Evolutionary conservation across 352 stramenopile genomes (phyloP), one percentile per base, ranked within the genome.

Genomic region (Pythium brassicae): DNA sequence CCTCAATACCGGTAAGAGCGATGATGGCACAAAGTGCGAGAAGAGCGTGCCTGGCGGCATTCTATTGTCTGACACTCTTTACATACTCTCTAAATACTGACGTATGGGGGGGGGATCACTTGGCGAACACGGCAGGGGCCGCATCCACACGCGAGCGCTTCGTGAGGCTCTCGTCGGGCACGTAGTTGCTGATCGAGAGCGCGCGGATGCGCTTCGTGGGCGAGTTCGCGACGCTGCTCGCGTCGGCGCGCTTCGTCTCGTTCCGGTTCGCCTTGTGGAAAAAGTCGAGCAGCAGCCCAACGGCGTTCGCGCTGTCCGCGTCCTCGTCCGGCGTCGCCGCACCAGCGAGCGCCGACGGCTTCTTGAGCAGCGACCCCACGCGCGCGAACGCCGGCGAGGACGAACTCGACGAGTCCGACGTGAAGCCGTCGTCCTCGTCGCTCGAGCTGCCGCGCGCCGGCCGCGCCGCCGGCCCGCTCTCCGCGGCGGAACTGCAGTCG

Each of bases 261-360:
- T 83, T 83, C 12, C 77, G 74, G 64, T 83, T 89, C 34, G 81
- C 81, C 61, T 87, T 92, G 69, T 92, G 87, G 55, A 89, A 89
- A 49, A 92, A 92, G 56, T 89, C 81, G 14, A 92, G 59, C 20
- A 92, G 53, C 48, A 92, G 53, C 0, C 81, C 81, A 15, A 92
- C 81, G 10, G 81, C 81, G 43, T 74, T 87, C 17, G 74, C 81
- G 34, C 87, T 80, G 27, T 88, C 78, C 10, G 72, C 68, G 14
- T 75, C 74, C 8, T 72, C 60, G 8, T 58, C 63, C 63, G n/a
- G 14, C n/a, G 0, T 25, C 40, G 48, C 35, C 19, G 15, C 23
- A 2, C 2, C 14, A 25, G 19, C 32, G n/a, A 20, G 14, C 14
- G 27, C 12, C 5, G 44, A 47, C 37, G 39, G 15, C 47, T 50